phyloP scores from a whole-genome alignment of 257 asterid genomes.

The Solanum medicagineum region DNA sequence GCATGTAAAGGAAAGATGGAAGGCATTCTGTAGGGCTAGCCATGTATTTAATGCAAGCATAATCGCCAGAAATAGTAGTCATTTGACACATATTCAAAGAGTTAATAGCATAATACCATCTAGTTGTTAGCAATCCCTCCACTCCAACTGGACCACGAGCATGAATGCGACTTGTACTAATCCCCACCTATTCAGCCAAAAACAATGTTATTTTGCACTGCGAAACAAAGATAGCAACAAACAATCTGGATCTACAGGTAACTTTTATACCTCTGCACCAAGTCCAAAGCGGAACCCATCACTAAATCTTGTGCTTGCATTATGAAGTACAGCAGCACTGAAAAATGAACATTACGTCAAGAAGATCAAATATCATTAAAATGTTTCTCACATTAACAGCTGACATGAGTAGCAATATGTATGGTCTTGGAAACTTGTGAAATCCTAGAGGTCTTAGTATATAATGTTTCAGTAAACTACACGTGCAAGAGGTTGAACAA shows the following conservation, averaged over 20 bases:
- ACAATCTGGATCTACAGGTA: not conserved
- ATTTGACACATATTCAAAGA: not conserved
- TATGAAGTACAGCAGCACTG: slow-evolving; percentile 96
- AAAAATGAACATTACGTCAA: not conserved
- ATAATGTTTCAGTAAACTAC: not conserved
- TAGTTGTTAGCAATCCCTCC: slow-evolving; percentile 84
- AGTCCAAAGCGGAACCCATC: slow-evolving; percentile 96
- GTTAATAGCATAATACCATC: slow-evolving; percentile 42
- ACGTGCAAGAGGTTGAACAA: not conserved
- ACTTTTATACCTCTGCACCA: slow-evolving; percentile 67
- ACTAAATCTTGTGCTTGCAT: slow-evolving; percentile 85
- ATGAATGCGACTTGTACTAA: slow-evolving; percentile 91
- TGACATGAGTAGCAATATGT: not conserved
- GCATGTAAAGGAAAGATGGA: not conserved
- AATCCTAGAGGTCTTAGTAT: not conserved
- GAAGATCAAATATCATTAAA: not conserved
- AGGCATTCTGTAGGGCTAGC: not conserved
- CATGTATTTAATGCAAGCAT: not conserved
- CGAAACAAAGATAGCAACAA: not conserved
- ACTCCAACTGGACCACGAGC: slow-evolving; percentile 99
- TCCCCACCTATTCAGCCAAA: slow-evolving; percentile 59
- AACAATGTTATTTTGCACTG: not conserved
- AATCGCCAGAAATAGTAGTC: not conserved
- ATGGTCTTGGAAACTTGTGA: not conserved
- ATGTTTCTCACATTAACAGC: not conserved